phyloP scores from a whole-genome alignment of 345 rosid genomes.

The Syzygium jambos region DNA sequence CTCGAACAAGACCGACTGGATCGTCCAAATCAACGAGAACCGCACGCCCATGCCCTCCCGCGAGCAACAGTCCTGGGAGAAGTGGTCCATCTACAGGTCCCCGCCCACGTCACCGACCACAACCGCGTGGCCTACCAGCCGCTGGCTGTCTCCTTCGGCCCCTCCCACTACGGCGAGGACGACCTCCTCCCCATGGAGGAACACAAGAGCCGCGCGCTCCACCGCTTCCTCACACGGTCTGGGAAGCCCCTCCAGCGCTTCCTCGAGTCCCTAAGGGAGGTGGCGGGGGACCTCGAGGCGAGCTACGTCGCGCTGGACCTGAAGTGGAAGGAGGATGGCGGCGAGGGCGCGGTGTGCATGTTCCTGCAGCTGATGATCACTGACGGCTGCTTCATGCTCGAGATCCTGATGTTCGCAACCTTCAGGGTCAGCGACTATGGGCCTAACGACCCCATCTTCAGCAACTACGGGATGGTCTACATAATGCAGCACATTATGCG shows the following conservation, averaged over 20 bases:
- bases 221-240: neutral
- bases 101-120: conserved; percentile 13
- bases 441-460: conserved; percentile 30
- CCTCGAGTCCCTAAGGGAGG: neutral
- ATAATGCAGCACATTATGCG: conserved; percentile 26
- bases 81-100: conserved; percentile 32
- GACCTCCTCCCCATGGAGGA: conserved; percentile 6
- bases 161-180: conserved; percentile 7
- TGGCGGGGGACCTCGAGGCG: neutral
- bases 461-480: conserved; percentile 23
- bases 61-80: conserved; percentile 6
- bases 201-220: neutral
- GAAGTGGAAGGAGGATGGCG: neutral
- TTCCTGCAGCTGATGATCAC: conserved; percentile 34
- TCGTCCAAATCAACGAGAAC: neutral
- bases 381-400: conserved; percentile 44
- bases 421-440: conserved; percentile 13
- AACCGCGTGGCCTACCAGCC: conserved; percentile 29
- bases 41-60: too few relatives aligned
- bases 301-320: neutral
- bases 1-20: neutral
- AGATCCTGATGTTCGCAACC: conserved; percentile 11
- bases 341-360: neutral
- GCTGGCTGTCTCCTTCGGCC: conserved; percentile 31
- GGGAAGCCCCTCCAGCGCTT: neutral